Percentiles rank a stretch among this genome's conserved stretches.
Evolutionary conservation across 176 grass and related monocot species (phyloP).

Genomic region (Avena atlantica): DNA sequence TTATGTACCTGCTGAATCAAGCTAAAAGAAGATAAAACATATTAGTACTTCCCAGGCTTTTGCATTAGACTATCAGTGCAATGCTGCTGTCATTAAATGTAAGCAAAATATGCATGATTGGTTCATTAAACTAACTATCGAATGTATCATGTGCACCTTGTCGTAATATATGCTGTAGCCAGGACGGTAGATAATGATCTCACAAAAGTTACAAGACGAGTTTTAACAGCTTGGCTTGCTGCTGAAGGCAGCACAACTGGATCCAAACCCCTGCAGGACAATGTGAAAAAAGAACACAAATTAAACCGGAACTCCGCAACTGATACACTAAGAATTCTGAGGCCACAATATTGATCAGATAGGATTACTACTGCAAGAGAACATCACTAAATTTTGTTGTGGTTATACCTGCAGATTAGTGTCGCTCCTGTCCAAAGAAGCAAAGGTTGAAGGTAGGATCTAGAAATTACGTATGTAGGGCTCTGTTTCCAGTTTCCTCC

Average conservation of each 20-base stretch:
- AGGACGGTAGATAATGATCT: constrained; percentile 92
- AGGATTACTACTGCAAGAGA: constrained; percentile 28
- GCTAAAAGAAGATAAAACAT: constrained; percentile 63
- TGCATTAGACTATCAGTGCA: neutral
- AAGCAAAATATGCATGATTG: neutral
- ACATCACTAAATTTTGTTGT: constrained; percentile 7
- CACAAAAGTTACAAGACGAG: constrained; percentile 76
- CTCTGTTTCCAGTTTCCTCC: constrained; percentile 96
- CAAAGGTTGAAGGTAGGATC: constrained; percentile 86
- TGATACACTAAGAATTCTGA: neutral
- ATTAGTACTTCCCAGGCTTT: constrained; percentile 5
- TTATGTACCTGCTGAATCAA: constrained; percentile 88
- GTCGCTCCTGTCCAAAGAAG: constrained; percentile 92
- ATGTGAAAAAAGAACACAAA: constrained; percentile 33
- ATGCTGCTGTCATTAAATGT: neutral
- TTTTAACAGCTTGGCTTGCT: constrained; percentile 89
- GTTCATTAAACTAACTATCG: constrained; percentile 34
- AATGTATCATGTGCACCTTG: constrained; percentile 65
- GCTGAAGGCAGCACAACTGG: constrained; percentile 72
- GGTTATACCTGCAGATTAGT: constrained; percentile 80
- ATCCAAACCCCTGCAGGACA: constrained; percentile 77
- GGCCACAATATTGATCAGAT: constrained; percentile 19
- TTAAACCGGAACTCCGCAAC: constrained; percentile 1
- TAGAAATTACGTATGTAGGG: constrained; percentile 81
- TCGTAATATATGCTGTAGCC: constrained; percentile 79